Evolutionary conservation across 1,139 yeast species (phyloP).

Genomic region (Oligophagozyma castellii): DNA sequence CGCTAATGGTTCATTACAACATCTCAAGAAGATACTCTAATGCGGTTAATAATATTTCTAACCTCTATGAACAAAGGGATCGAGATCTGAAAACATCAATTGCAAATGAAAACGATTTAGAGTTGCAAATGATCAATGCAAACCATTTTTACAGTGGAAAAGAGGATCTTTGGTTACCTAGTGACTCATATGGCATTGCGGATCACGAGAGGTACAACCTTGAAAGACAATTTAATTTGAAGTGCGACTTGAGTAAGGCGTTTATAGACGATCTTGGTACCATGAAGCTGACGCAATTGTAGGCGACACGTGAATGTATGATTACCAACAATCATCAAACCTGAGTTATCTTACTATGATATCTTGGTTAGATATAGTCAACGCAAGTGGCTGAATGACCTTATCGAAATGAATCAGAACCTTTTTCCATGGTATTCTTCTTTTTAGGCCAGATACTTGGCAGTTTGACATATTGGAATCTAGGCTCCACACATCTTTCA

Average conservation of each 20-base stretch:
- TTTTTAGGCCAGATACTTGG: slow-evolving; percentile 89
- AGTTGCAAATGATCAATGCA: slow-evolving; percentile 5
- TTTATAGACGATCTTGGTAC: too few relatives aligned
- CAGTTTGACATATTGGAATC: slow-evolving; percentile 68
- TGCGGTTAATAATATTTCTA: slow-evolving; percentile 1
- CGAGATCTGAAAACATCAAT: too few relatives aligned
- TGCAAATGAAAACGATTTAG: background rate
- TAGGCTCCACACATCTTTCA: slow-evolving; percentile 86
- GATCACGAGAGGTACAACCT: slow-evolving; percentile 16
- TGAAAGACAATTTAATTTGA: slow-evolving; percentile 17
- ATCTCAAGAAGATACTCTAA: slow-evolving; percentile 22
- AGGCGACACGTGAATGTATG: too few relatives aligned
- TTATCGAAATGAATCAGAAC: too few relatives aligned
- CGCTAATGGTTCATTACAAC: slow-evolving; percentile 29
- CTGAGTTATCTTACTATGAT: too few relatives aligned
- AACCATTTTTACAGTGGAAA: slow-evolving; percentile 3
- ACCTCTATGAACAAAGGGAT: slow-evolving; percentile 1
- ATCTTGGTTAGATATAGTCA: too few relatives aligned
- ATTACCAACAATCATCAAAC: too few relatives aligned
- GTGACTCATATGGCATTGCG: slow-evolving; percentile 24
- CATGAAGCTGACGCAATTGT: too few relatives aligned
- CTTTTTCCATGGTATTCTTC: slow-evolving; percentile 48
- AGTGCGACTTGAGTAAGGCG: slow-evolving; percentile 17
- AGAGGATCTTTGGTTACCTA: slow-evolving; percentile 27
- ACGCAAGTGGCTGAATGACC: slow-evolving; percentile 13